Evolutionary conservation across 2,329 filamentous ascomycete species (phyloP).

Genomic region (Fusarium keratoplasticum): DNA sequence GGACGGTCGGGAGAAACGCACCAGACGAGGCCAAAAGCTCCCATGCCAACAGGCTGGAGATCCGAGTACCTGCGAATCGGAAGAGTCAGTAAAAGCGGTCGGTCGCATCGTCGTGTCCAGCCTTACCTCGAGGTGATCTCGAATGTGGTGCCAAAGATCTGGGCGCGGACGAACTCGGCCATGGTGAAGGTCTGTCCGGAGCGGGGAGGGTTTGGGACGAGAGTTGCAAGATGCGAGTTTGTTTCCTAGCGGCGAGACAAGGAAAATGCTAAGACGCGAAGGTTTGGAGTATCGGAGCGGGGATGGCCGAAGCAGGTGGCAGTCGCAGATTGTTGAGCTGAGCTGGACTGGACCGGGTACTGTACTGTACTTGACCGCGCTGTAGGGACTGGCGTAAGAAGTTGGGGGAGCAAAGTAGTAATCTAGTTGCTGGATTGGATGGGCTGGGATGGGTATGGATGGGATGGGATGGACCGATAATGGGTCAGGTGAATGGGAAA

Average conservation of each 20-base stretch:
- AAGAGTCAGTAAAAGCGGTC: slow-evolving; percentile 27
- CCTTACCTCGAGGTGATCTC: slow-evolving; percentile 97
- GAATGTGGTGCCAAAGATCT: slow-evolving; percentile 99
- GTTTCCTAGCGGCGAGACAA: slow-evolving; percentile 26
- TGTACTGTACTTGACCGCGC: not conserved
- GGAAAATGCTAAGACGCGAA: slow-evolving; percentile 20
- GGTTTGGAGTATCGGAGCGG: slow-evolving; percentile 23
- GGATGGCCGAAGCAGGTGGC: slow-evolving; percentile 31
- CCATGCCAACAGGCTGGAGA: slow-evolving; percentile 98
- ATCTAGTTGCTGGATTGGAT: slow-evolving; percentile 29
- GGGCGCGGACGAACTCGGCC: slow-evolving; percentile 99
- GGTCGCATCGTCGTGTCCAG: not conserved
- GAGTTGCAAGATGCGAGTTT: slow-evolving; percentile 19
- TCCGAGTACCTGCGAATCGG: slow-evolving; percentile 82
- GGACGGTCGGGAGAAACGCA: slow-evolving; percentile 58
- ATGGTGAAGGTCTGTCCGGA: slow-evolving; percentile 66
- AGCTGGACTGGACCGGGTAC: not conserved
- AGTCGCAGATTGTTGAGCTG: slow-evolving; percentile 23
- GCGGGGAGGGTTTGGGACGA: slow-evolving; percentile 10
- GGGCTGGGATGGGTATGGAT: slow-evolving; percentile 33
- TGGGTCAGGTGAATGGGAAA: slow-evolving; percentile 41
- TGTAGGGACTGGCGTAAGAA: slow-evolving; percentile 29
- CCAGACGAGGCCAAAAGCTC: slow-evolving; percentile 98
- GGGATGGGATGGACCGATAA: slow-evolving; percentile 40
- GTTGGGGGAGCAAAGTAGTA: slow-evolving; percentile 24